phyloP scores from a whole-genome alignment of 2,329 filamentous ascomycete genomes.

The Diaporthe australafricana region DNA sequence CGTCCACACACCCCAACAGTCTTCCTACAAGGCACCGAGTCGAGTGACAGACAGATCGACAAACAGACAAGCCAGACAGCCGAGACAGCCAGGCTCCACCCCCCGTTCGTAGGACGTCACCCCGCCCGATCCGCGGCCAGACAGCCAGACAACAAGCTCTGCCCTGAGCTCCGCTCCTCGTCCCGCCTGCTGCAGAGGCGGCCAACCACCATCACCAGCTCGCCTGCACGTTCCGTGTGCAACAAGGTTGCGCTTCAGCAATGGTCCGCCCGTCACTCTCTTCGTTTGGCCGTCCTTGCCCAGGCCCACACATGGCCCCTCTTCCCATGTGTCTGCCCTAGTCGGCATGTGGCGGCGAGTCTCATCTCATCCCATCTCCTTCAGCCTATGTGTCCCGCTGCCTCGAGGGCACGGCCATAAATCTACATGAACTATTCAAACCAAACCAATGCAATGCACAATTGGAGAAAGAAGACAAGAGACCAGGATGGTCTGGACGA shows the following conservation, averaged over 20 bases:
- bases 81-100: neutral
- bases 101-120: slow-evolving; percentile 3
- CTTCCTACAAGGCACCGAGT: neutral
- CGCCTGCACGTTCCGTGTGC: slow-evolving; percentile 18
- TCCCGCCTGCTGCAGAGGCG: neutral
- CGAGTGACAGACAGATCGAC: neutral
- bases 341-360: slow-evolving; percentile 12
- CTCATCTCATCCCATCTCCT: slow-evolving; percentile 29
- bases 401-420: slow-evolving; percentile 4
- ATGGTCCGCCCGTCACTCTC: neutral
- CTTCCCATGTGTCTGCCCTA: neutral
- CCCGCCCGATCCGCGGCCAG: slow-evolving; percentile 1
- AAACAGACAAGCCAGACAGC: neutral
- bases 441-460: slow-evolving; percentile 23
- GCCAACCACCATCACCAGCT: neutral
- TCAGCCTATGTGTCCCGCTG: slow-evolving; percentile 12
- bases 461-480: neutral
- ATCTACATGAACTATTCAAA: slow-evolving; percentile 24
- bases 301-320: slow-evolving; percentile 13
- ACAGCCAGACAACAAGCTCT: neutral
- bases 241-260: slow-evolving; percentile 19
- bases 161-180: neutral
- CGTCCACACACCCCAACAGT: neutral
- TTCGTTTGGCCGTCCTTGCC: neutral
- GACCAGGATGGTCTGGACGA: slow-evolving; percentile 13